Conservation (phyloP, 1,284 basidiomycete species). For the Gomphus sp. region DNA sequence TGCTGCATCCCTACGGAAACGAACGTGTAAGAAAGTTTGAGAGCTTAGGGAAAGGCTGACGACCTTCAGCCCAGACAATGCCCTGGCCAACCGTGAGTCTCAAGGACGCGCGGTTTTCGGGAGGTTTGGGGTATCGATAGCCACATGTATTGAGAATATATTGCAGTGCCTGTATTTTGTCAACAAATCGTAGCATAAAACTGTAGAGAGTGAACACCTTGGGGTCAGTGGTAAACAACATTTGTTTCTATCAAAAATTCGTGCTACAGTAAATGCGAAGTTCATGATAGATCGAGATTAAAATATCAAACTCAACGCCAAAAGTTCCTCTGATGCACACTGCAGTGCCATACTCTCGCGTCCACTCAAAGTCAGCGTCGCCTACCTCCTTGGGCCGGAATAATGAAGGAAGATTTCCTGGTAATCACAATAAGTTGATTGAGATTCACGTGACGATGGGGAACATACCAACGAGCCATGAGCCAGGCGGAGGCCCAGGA, state of each 20-base stretch:
- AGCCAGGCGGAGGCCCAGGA: not conserved
- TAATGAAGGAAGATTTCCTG: constrained; percentile 3
- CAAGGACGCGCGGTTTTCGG: constrained; percentile 11
- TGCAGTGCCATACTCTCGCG: not conserved
- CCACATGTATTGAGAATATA: constrained; percentile 30
- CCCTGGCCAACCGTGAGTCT: not conserved
- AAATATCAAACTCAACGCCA: not conserved
- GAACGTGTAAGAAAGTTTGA: not conserved
- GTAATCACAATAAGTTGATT: not conserved
- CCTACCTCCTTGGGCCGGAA: not conserved
- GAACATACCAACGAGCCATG: not conserved
- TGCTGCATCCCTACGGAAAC: not conserved
- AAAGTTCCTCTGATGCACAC: not conserved
- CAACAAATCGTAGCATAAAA: not conserved
- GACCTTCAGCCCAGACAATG: not conserved
- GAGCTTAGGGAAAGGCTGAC: not conserved
- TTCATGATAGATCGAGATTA: not conserved
- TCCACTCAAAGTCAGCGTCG: constrained; percentile 4
- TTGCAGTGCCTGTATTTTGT: constrained; percentile 26
- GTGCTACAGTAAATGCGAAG: not conserved
- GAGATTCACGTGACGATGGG: not conserved
- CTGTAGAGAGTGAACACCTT: not conserved
- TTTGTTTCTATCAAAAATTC: not conserved
- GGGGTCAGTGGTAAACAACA: not conserved
- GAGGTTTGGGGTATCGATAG: constrained; percentile 30